Percentiles rank a stretch among this genome's conserved stretches.
Conservation (phyloP, 371 early-diverging fungal genomes). For the Mucor sp. region DNA sequence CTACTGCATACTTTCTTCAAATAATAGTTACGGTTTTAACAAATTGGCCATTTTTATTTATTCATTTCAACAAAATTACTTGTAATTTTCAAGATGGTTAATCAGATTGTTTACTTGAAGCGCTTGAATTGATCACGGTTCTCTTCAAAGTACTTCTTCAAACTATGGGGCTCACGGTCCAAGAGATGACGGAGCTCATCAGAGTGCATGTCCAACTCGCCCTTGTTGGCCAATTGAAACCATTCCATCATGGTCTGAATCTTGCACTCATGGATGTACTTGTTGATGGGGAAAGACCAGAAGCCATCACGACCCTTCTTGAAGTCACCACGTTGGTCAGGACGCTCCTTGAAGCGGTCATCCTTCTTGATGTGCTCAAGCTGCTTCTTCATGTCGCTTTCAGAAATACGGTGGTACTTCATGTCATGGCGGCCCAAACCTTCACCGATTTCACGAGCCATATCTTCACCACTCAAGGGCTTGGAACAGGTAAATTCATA, state of each 20-base stretch:
- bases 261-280: conserved; percentile 27
- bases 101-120: conserved; percentile 23
- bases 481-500: conserved; percentile 29
- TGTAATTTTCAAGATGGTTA: no score
- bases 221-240: conserved; percentile 29
- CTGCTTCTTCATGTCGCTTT: conserved; percentile 22
- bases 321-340: conserved; percentile 12
- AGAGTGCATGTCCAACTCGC: conserved; percentile 23
- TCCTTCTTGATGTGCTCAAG: conserved; percentile 32
- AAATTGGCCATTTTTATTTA: background rate
- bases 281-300: conserved; percentile 36
- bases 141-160: conserved; percentile 35
- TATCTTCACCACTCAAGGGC: conserved; percentile 16
- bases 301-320: conserved; percentile 19
- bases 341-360: conserved; percentile 30
- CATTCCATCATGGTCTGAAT: conserved; percentile 34
- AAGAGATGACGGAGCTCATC: conserved; percentile 33
- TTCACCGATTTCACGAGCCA: conserved; percentile 28
- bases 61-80: background rate
- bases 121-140: conserved; percentile 45
- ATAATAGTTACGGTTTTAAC: no score
- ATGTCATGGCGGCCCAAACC: conserved; percentile 28
- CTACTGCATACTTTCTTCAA: no score
- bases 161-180: conserved; percentile 28
- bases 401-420: conserved; percentile 17